Percentiles rank a stretch among this genome's conserved stretches.
These are phyloP conservation scores for Microthlaspi erraticum DNA, from an alignment of 345 rosid species.

Conservation along the genomic window DNA sequence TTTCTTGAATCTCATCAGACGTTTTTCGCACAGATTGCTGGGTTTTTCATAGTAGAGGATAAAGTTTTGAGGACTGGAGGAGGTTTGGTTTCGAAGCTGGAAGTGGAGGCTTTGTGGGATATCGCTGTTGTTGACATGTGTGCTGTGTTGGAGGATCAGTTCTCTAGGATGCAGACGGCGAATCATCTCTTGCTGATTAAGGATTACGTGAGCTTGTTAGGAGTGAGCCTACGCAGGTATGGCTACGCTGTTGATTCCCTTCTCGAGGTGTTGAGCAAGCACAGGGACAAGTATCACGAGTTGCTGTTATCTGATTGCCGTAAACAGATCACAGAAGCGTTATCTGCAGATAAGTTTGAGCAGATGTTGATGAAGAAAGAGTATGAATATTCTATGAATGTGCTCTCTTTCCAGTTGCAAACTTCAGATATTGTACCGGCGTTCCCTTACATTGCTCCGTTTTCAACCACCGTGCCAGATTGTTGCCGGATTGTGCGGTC, in stretches of 20 bases:
- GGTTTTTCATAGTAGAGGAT: conserved; percentile 94
- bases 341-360: conserved; percentile 93
- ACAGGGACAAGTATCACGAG: conserved; percentile 94
- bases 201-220: conserved; percentile 96
- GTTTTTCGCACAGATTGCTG: conserved; percentile 95
- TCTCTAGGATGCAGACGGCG: conserved; percentile 98
- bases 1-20: conserved; percentile 98
- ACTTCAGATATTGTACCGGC: conserved; percentile 89
- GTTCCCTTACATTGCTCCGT: conserved; percentile 90
- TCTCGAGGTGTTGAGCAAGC: conserved; percentile 93
- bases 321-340: conserved; percentile 88
- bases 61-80: conserved; percentile 90
- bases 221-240: conserved; percentile 83
- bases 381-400: conserved; percentile 96
- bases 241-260: conserved; percentile 87
- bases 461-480: conserved; percentile 93
- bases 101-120: conserved; percentile 95
- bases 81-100: conserved; percentile 76
- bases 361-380: conserved; percentile 99
- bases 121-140: conserved; percentile 95
- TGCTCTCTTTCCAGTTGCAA: conserved; percentile 93
- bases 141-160: conserved; percentile 94
- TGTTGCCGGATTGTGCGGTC: conserved; percentile 95
- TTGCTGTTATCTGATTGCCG: conserved; percentile 90
- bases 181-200: conserved; percentile 91